Evolutionary conservation across 2,329 filamentous ascomycete genomes (phyloP), one percentile per base, ranked within the genome.

Genomic region (Fusarium palustre): DNA sequence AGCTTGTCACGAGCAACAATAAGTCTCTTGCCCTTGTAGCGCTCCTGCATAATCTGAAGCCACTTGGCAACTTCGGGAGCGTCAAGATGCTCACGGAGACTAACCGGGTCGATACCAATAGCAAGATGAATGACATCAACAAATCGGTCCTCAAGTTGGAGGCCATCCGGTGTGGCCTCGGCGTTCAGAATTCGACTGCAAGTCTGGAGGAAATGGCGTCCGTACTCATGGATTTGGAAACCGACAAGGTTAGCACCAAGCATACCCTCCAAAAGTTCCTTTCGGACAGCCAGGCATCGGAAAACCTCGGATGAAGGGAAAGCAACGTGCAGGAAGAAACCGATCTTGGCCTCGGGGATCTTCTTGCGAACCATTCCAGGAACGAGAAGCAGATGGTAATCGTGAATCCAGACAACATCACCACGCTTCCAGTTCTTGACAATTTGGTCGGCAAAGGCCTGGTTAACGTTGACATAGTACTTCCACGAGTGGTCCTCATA

Each of bases 301-400:
- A 98, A 98, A 2, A 98, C 93, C 76, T 98, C 95, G 0, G 95
- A 97, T 0, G 95, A 97, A 1, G 95, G 95, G 79, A 98, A 98
- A 0, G 95, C 94, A 30, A 95, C 93, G 77, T 98, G 95, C 18
- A 98, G 83, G 82, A 97, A 98, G 83, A 98, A 96, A 13, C 95
- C 95, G 73, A 98, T 97, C 81, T 97, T 92, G 18, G 95, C 95
- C 69, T 97, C 93, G 1, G 95, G 94, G 12, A 96, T 85, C 83
- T 94, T 92, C 81, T 97, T 90, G 30, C 95, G 92, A 46, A 98
- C 85, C 92, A 98, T 97, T 47, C 85, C 87, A 5, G 95, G 95
- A 2, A 98, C 92, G 8, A 98, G 85, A 7, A 97, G 86, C 48
- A 98, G 85, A 78, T 98, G 95, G 77, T 98, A 98, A 79, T 98